phyloP scores from a whole-genome alignment of 176 grass and related monocot species.

The Cenchrus fungigraminus region DNA sequence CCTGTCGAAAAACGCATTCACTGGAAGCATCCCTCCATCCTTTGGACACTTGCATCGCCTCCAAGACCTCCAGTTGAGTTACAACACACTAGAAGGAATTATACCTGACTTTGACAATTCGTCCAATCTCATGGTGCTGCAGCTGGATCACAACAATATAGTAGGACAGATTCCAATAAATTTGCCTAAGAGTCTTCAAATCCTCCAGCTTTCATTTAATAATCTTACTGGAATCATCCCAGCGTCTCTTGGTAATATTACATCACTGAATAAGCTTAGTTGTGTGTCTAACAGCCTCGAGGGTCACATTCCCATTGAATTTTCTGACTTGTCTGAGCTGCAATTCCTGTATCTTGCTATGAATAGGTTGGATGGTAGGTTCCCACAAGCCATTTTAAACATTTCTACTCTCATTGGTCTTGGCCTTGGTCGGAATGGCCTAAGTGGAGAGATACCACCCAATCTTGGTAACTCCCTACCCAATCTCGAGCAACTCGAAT shows the following conservation, averaged over 20 bases:
- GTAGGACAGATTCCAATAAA: not conserved
- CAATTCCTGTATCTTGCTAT: not conserved
- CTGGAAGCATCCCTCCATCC: slow-evolving; percentile 24
- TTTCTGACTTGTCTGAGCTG: not conserved
- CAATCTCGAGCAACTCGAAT: not conserved
- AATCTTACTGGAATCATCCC: slow-evolving; percentile 20
- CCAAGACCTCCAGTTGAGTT: not conserved
- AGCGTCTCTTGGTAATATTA: not conserved
- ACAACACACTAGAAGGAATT: not conserved
- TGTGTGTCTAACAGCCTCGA: not conserved
- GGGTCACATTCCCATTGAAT: not conserved
- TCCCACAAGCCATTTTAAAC: not conserved
- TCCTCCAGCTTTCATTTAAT: not conserved
- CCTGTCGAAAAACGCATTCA: slow-evolving; percentile 1
- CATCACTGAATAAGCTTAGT: not conserved
- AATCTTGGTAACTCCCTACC: slow-evolving; percentile 2
- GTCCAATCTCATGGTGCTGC: not conserved
- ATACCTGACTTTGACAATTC: slow-evolving; percentile 19
- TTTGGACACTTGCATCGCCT: slow-evolving; percentile 9
- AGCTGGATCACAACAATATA: not conserved
- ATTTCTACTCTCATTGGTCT: not conserved
- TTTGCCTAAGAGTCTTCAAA: not conserved
- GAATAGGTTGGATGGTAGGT: not conserved
- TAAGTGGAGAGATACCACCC: slow-evolving; percentile 24
- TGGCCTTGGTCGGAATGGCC: not conserved